Evolutionary conservation across 2,329 filamentous ascomycete species (phyloP).

Genomic region (Colletotrichum magnum): DNA sequence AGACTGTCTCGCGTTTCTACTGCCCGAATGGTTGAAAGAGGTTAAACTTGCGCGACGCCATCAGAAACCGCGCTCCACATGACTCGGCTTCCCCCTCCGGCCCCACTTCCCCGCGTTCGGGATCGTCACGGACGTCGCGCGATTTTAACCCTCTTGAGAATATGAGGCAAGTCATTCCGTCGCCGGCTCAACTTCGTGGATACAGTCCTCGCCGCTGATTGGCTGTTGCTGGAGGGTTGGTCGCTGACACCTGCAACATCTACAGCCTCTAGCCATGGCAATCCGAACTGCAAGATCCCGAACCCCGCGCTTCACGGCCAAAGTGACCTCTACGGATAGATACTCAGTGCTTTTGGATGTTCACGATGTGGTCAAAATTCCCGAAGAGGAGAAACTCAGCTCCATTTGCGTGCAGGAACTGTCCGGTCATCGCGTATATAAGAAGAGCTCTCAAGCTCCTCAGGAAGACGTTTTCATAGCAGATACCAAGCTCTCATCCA

Average conservation of each 20-base stretch:
- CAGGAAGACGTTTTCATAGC: neutral
- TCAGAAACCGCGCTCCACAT: neutral
- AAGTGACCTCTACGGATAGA: neutral
- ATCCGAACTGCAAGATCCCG: slow-evolving; percentile 4
- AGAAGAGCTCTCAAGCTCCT: neutral
- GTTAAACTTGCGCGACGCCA: neutral
- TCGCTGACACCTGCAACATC: slow-evolving; percentile 11
- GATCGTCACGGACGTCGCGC: slow-evolving; percentile 19
- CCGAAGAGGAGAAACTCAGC: neutral
- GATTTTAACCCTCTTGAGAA: neutral
- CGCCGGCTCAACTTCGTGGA: neutral
- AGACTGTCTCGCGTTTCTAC: neutral
- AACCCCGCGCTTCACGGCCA: slow-evolving; percentile 1
- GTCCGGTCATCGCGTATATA: slow-evolving; percentile 2
- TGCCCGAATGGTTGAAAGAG: rapidly evolving
- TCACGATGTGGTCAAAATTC: too few relatives aligned
- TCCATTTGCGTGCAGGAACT: slow-evolving; percentile 18
- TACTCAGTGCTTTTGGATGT: neutral
- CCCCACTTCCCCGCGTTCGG: slow-evolving; percentile 33
- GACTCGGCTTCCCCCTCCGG: slow-evolving; percentile 22
- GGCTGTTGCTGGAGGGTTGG: neutral
- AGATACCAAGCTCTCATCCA: neutral
- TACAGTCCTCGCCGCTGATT: neutral
- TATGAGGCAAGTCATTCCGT: slow-evolving; percentile 3
- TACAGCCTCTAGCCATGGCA: slow-evolving; percentile 20